Evolutionary conservation across 345 rosid genomes (phyloP).

Genomic region (Syzygium jambos): DNA sequence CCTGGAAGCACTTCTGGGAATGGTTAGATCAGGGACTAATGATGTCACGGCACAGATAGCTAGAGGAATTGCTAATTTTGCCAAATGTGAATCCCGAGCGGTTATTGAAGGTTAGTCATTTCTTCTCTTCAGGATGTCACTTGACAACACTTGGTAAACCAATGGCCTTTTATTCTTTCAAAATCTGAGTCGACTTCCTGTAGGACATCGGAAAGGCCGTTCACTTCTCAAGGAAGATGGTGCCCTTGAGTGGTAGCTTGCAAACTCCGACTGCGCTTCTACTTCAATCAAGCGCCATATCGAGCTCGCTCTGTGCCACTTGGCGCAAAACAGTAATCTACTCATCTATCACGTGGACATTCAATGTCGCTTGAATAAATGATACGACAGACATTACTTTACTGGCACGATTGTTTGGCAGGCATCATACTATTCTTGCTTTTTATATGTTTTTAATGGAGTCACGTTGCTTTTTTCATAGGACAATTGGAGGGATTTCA

Average conservation of each 20-base stretch:
- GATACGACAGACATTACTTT: background rate
- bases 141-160: background rate
- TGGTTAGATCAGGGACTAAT: slow-evolving; percentile 45
- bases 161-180: background rate
- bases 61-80: slow-evolving; percentile 91
- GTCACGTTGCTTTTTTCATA: slow-evolving; percentile 24
- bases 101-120: slow-evolving; percentile 49
- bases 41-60: slow-evolving; percentile 90
- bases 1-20: slow-evolving; percentile 64
- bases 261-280: slow-evolving; percentile 40
- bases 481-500: slow-evolving; percentile 61
- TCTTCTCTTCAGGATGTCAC: background rate
- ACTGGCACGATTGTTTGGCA: background rate
- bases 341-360: background rate
- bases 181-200: slow-evolving; percentile 3
- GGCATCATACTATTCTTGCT: background rate
- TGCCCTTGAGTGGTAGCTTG: slow-evolving; percentile 67
- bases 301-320: slow-evolving; percentile 91
- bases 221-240: slow-evolving; percentile 79
- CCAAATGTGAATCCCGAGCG: slow-evolving; percentile 90
- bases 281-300: slow-evolving; percentile 68
- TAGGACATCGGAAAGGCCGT: slow-evolving; percentile 71
- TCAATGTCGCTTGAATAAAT: background rate
- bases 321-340: slow-evolving; percentile 78
- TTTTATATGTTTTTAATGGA: background rate